phyloP scores from a whole-genome alignment of 495 filamentous ascomycete genomes.

The Thozetella sp. region DNA sequence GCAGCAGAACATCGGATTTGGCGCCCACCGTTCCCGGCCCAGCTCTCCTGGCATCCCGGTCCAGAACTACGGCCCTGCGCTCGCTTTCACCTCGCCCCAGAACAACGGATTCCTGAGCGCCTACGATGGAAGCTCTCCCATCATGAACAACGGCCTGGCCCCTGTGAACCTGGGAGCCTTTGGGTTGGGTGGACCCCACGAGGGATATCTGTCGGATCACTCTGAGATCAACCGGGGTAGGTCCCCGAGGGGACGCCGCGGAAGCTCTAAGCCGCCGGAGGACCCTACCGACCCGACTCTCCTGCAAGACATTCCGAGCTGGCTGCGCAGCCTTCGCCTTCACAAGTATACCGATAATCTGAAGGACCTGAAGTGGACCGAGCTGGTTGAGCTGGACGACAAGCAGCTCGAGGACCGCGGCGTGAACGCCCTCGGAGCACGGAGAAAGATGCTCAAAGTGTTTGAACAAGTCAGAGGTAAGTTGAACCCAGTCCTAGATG shows the following conservation, averaged over 20 bases:
- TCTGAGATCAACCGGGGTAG: conserved; percentile 87
- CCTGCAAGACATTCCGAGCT: conserved; percentile 93
- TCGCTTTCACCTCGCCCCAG: conserved; percentile 86
- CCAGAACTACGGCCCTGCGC: conserved; percentile 65
- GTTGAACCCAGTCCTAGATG: conserved; percentile 4
- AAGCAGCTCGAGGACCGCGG: conserved; percentile 91
- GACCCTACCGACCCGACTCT: conserved; percentile 91
- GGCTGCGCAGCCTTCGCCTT: conserved; percentile 90
- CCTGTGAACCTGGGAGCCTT: conserved; percentile 76
- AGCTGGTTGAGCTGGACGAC: conserved; percentile 88
- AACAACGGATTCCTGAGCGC: conserved; percentile 94
- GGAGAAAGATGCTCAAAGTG: conserved; percentile 98
- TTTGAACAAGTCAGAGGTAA: conserved; percentile 91
- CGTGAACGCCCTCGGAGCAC: conserved; percentile 91
- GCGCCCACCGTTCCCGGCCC: conserved; percentile 84
- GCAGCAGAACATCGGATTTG: conserved; percentile 79
- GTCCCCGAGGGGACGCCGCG: conserved; percentile 88
- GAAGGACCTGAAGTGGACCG: conserved; percentile 97
- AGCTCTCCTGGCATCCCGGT: conserved; percentile 89
- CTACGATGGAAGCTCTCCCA: conserved; percentile 73
- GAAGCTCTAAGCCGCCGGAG: conserved; percentile 96
- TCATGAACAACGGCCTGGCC: conserved; percentile 75
- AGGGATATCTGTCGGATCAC: conserved; percentile 94
- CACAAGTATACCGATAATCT: conserved; percentile 99
- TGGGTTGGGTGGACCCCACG: conserved; percentile 61